phyloP scores from a whole-genome alignment of 352 stramenopile genomes.

The Pythium myriotylum region DNA sequence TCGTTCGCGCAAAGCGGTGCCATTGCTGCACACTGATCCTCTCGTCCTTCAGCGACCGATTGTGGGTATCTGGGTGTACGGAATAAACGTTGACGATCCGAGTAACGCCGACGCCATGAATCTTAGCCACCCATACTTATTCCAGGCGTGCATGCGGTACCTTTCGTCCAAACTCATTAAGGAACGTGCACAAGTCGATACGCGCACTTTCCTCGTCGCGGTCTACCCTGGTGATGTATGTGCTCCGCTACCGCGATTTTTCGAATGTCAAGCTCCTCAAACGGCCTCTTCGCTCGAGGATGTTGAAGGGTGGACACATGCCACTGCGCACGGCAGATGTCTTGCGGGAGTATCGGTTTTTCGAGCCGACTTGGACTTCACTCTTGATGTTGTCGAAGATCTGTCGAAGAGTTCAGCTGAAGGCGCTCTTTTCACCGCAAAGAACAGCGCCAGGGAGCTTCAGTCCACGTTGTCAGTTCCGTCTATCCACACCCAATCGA shows the following conservation, averaged over 20 bases:
- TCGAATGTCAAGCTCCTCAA: conserved; percentile 50
- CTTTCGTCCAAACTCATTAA: conserved; percentile 55
- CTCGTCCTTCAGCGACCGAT: conserved; percentile 67
- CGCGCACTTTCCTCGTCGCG: conserved; percentile 68
- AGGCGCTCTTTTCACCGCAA: too few species aligned
- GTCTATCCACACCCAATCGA: too few species aligned
- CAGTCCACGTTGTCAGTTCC: too few species aligned
- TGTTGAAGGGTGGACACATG: conserved; percentile 42
- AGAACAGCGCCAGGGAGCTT: too few species aligned
- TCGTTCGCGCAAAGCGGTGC: conserved; percentile 72
- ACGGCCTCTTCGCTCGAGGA: neutral
- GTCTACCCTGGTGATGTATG: conserved; percentile 43
- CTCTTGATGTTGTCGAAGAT: conserved; percentile 25
- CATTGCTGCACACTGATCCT: conserved; percentile 71
- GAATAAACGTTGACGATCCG: conserved; percentile 51
- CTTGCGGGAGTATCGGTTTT: conserved; percentile 65
- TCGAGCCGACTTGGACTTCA: conserved; percentile 49
- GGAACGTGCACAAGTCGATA: conserved; percentile 53
- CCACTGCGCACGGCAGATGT: conserved; percentile 40
- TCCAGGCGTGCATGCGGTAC: conserved; percentile 61
- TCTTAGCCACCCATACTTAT: conserved; percentile 56
- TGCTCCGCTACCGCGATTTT: conserved; percentile 64
- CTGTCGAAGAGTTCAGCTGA: neutral
- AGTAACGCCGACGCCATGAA: conserved; percentile 32
- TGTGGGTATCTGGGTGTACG: conserved; percentile 77